phyloP scores from a whole-genome alignment of 1,139 yeast genomes.

The Candida labiduridarum region DNA sequence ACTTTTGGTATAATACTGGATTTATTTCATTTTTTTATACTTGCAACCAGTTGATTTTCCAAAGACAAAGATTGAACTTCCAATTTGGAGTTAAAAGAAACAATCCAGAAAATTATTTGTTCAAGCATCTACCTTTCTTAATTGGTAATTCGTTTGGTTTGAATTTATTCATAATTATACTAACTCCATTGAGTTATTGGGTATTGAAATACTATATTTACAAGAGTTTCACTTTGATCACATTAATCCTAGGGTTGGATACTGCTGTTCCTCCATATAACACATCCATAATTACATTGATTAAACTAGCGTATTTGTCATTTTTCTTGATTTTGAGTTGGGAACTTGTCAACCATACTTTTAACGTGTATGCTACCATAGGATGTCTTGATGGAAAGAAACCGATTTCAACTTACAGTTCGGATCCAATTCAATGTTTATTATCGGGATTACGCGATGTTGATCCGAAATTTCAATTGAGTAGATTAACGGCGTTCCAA shows the following conservation, averaged over 20 bases:
- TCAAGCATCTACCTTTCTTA: slow-evolving; percentile 31
- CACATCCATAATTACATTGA: slow-evolving; percentile 37
- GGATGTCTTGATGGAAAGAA: slow-evolving; percentile 82
- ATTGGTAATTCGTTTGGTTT: slow-evolving; percentile 40
- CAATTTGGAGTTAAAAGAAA: slow-evolving; percentile 44
- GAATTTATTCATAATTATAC: slow-evolving; percentile 28
- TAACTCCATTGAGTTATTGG: slow-evolving; percentile 52
- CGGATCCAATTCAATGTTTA: slow-evolving; percentile 74
- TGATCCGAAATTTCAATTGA: slow-evolving; percentile 51
- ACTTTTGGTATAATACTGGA: slow-evolving; percentile 46
- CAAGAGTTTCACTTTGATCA: slow-evolving; percentile 29
- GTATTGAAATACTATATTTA: slow-evolving; percentile 48
- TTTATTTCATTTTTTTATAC: slow-evolving; percentile 51
- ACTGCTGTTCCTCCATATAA: slow-evolving; percentile 32
- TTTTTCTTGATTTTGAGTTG: slow-evolving; percentile 49
- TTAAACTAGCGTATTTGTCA: slow-evolving; percentile 40
- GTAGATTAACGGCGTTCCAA: slow-evolving; percentile 71
- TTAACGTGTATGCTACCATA: slow-evolving; percentile 72
- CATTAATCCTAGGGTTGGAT: slow-evolving; percentile 38
- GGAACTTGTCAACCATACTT: slow-evolving; percentile 66
- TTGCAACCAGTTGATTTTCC: slow-evolving; percentile 55
- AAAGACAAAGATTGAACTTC: slow-evolving; percentile 62
- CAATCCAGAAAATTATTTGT: slow-evolving; percentile 43
- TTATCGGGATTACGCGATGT: slow-evolving; percentile 66
- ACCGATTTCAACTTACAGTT: slow-evolving; percentile 65